phyloP scores from a whole-genome alignment of 164 flowering plant genomes.

The Dillenia turbinata region DNA sequence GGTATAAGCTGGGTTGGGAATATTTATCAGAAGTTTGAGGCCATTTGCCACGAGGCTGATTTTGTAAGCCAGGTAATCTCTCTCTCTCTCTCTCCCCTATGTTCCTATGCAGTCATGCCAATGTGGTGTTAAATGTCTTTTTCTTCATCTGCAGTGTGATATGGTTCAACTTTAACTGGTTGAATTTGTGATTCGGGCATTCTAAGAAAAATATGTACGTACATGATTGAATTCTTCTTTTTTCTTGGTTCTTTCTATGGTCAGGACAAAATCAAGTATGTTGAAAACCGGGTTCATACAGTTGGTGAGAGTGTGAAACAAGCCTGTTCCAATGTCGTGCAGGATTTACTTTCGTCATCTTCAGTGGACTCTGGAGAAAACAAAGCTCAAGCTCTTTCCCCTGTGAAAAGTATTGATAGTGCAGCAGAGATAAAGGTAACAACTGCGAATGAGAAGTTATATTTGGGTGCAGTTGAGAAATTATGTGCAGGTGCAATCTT shows the following conservation, averaged over 20 bases:
- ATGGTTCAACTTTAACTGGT: no score
- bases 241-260: not conserved
- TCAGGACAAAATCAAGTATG: conserved; percentile 36
- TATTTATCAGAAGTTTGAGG: conserved; percentile 38
- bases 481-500: no score
- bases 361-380: conserved; percentile 12
- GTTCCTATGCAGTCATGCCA: no score
- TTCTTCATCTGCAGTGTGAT: not conserved
- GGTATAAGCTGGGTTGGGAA: conserved; percentile 39
- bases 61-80: conserved; percentile 13
- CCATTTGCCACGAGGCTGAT: conserved; percentile 37
- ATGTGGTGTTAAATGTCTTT: conserved; percentile 4
- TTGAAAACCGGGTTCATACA: conserved; percentile 32
- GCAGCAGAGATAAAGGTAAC: no score
- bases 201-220: no score
- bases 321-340: conserved; percentile 28
- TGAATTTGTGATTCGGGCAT: no score
- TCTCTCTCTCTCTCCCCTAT: no score
- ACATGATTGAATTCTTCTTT: no score
- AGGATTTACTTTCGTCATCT: conserved; percentile 25
- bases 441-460: no score
- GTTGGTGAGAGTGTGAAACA: conserved; percentile 28
- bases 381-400: conserved; percentile 13
- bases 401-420: not conserved
- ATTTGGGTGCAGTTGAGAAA: no score